Base-by-base conservation (phyloP, 345 rosid species). In the Salix suchowensis region DNA sequence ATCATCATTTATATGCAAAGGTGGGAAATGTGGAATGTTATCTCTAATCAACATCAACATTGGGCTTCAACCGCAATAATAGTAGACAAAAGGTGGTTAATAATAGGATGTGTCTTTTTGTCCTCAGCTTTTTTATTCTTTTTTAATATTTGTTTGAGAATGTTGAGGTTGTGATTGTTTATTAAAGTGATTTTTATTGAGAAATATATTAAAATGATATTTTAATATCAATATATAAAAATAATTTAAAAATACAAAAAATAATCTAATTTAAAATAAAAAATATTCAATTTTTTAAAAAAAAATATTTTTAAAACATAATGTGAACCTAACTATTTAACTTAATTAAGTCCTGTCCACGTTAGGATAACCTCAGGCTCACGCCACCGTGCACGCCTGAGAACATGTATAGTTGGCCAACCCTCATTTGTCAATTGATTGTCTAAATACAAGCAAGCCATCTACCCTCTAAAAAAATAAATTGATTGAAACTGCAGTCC, bases 341-440 rank as follows among this genome's bases (percentile, higher is more conserved):
- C 74, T 19, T 73, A 68, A 67, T 80, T 71, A 77, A 67, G 54
- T 73, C 28, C 72, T n/a, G 62, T 83, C 85, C 67, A 82, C 84
- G 82, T 69, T 84, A 73, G 75, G 79, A 83, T 79, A 84, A 82
- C 87, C 85, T 88, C 86, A 85, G 83, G 78, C 87, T 82, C 85
- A 83, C 86, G 87, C 77, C 84, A 86, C 68, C 46, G 42, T 79
- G 76, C 85, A 83, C 75, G 32, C 82, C 66, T 62, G 60, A 73
- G 68, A 71, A 24, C 54, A n/a, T 55, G 60, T 36, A 72, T 80
- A 36, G 70, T 46, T 87, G 84, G 40, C 81, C 73, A 70, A 71
- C 36, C 34, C 28, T 30, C 52, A 65, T 40, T 73, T 44, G 60
- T 64, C 70, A 50, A 26, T 72, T 54, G n/a, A 48, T 73, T 44